Conservation (phyloP, 371 early-diverging fungal species). For the Nematocida ausubeli region DNA sequence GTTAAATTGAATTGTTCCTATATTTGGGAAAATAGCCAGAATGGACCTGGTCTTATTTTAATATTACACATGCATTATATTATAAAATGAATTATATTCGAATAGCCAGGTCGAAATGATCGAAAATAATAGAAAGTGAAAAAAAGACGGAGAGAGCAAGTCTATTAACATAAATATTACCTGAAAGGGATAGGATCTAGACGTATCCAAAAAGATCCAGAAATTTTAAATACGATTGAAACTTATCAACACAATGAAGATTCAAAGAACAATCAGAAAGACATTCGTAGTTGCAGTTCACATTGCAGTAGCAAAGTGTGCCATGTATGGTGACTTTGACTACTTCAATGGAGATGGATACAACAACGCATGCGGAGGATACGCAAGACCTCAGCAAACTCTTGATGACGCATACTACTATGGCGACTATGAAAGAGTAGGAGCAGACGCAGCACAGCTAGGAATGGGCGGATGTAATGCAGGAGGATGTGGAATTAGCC, state of each 20-base stretch:
- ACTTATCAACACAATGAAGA: constrained; percentile 19
- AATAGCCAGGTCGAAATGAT: neutral
- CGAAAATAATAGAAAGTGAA: too few relatives aligned
- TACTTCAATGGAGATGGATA: constrained; percentile 15
- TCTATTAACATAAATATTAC: neutral
- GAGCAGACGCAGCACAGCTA: too few relatives aligned
- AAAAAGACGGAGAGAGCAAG: neutral
- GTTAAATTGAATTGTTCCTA: too few relatives aligned
- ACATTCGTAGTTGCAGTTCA: constrained; percentile 20
- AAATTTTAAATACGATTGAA: constrained; percentile 47
- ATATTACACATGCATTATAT: neutral
- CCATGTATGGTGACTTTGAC: constrained; percentile 14
- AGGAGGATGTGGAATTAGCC: neutral
- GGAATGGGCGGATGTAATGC: constrained; percentile 15
- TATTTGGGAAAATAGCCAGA: too few relatives aligned
- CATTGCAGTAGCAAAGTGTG: constrained; percentile 4
- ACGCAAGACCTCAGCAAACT: neutral
- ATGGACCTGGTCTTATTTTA: neutral
- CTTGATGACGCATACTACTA: constrained; percentile 43
- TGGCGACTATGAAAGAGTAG: neutral
- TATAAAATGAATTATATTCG: neutral
- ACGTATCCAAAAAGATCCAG: constrained; percentile 13
- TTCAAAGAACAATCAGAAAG: constrained; percentile 36
- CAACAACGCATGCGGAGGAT: constrained; percentile 22
- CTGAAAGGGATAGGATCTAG: constrained; percentile 46